Evolutionary conservation across 2,329 filamentous ascomycete species (phyloP).

Genomic region (Cadophora sp.): DNA sequence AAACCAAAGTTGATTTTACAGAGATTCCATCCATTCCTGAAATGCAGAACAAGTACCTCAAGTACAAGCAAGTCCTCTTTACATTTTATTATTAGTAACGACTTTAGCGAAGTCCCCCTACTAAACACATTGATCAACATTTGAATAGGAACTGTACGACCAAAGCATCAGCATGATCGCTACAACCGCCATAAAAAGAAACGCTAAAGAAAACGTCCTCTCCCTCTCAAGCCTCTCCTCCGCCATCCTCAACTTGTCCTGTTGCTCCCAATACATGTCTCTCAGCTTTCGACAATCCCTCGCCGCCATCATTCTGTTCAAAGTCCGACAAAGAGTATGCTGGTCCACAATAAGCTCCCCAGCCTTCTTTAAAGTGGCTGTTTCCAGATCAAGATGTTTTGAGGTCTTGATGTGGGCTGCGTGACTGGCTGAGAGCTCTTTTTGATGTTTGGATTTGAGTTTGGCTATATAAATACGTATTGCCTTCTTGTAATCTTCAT

Average conservation of each 20-base stretch:
- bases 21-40: too few species aligned
- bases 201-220: background rate
- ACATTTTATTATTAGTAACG: background rate
- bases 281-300: too few species aligned
- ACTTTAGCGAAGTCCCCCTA: background rate
- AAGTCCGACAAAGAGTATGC: too few species aligned
- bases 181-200: background rate
- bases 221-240: background rate
- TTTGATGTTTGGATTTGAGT: too few species aligned
- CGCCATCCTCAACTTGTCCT: background rate
- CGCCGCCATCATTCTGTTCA: too few species aligned
- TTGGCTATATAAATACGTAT: too few species aligned
- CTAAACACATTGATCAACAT: background rate
- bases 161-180: background rate
- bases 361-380: background rate
- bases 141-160: background rate
- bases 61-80: background rate
- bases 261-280: too few species aligned
- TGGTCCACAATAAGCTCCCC: background rate
- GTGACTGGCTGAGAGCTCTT: too few species aligned
- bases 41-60: too few species aligned
- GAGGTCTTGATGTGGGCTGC: too few species aligned
- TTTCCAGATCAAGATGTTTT: background rate
- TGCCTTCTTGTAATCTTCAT: too few species aligned
- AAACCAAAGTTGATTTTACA: too few species aligned